These are phyloP conservation scores for Paraphaeosphaeria sporulosa DNA, from an alignment of 2,329 filamentous ascomycete species.

Conservation along the genomic window DNA sequence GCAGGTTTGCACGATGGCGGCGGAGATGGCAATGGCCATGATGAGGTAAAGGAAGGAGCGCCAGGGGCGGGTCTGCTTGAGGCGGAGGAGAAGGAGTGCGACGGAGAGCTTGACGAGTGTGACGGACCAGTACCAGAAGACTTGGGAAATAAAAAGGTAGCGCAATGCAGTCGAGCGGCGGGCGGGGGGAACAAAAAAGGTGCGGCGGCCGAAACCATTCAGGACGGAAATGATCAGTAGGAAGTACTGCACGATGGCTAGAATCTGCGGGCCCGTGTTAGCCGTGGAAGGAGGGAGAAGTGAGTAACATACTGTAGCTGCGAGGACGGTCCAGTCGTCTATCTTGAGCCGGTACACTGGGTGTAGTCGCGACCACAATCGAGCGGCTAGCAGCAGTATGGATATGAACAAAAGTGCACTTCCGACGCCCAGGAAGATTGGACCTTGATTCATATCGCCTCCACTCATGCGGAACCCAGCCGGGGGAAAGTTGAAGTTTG, in stretches of 20 bases:
- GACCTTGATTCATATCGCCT: slow-evolving; percentile 27
- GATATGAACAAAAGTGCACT: slow-evolving; percentile 28
- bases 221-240: slow-evolving; percentile 26
- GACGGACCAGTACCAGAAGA: slow-evolving; percentile 39
- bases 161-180: slow-evolving; percentile 23
- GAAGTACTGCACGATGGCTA: slow-evolving; percentile 28
- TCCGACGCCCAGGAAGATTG: slow-evolving; percentile 31
- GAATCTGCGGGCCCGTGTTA: slow-evolving; percentile 21
- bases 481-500: slow-evolving; percentile 13
- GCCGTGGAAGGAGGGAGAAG: background rate
- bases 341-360: slow-evolving; percentile 21
- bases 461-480: slow-evolving; percentile 2
- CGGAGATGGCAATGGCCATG: slow-evolving; percentile 28
- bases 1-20: slow-evolving; percentile 26
- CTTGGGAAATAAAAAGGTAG: slow-evolving; percentile 35
- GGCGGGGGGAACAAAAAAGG: slow-evolving; percentile 27
- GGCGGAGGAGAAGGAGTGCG: slow-evolving; percentile 31
- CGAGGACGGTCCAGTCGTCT: slow-evolving; percentile 33
- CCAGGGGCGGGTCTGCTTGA: slow-evolving; percentile 30
- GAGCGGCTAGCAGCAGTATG: slow-evolving; percentile 25
- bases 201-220: slow-evolving; percentile 33
- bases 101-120: slow-evolving; percentile 35
- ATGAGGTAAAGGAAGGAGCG: slow-evolving; percentile 26
- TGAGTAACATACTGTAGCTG: slow-evolving; percentile 25
- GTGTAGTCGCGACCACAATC: slow-evolving; percentile 29